These are phyloP conservation scores for Raffaelea ambrosiae DNA, from an alignment of 2,329 filamentous ascomycete species.

Conservation along the genomic window DNA sequence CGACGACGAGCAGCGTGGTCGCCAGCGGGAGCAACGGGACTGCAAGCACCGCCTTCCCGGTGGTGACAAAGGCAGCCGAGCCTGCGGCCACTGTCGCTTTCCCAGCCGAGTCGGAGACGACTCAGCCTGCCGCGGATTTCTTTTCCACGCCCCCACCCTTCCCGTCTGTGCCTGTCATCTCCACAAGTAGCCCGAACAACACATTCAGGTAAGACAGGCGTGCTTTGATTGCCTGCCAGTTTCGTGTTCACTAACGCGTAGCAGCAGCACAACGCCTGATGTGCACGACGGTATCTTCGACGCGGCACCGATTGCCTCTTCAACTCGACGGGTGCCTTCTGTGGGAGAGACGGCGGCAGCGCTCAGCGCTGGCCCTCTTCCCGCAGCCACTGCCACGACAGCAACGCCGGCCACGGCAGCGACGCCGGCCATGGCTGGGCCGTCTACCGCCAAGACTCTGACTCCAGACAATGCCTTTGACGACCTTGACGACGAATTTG, in stretches of 20 bases:
- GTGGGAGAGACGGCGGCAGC: neutral
- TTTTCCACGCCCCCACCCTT: neutral
- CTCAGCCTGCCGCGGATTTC: neutral
- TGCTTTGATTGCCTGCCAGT: too few relatives aligned
- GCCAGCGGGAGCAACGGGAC: too few relatives aligned
- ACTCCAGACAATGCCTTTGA: slow-evolving; percentile 34
- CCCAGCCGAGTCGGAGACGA: too few relatives aligned
- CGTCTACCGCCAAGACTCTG: slow-evolving; percentile 18
- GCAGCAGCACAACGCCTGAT: neutral
- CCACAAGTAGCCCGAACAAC: too few relatives aligned
- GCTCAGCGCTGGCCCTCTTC: neutral
- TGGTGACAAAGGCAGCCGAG: slow-evolving; percentile 18
- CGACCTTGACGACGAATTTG: slow-evolving; percentile 72
- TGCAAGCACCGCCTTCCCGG: slow-evolving; percentile 12
- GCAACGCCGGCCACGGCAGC: slow-evolving; percentile 16
- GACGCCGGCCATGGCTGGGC: slow-evolving; percentile 24
- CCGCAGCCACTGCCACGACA: slow-evolving; percentile 10
- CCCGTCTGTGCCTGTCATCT: neutral
- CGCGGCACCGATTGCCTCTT: neutral
- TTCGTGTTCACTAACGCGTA: too few relatives aligned
- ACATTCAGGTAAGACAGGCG: neutral
- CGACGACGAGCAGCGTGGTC: too few relatives aligned
- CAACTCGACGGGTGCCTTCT: neutral
- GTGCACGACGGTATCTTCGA: neutral
- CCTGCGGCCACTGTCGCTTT: slow-evolving; percentile 16